Evolutionary conservation across 2,329 filamentous ascomycete genomes (phyloP).

Genomic region (Pseudogymnoascus destructans): DNA sequence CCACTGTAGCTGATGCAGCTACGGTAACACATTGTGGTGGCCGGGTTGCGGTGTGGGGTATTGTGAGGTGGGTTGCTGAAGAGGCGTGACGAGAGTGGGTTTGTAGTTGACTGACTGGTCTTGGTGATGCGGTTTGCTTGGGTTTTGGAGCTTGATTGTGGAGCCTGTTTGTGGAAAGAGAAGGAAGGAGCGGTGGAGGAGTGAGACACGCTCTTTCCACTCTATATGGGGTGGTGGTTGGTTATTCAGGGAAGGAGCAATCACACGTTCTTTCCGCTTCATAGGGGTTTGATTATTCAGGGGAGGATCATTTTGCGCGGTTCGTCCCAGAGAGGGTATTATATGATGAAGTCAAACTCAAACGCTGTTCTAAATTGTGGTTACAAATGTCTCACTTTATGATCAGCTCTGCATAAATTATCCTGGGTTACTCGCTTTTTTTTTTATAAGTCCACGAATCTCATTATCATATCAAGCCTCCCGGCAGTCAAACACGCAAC

Average conservation of each 20-base stretch:
- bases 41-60: background rate
- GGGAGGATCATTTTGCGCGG: background rate
- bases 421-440: background rate
- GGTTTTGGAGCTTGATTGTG: no score
- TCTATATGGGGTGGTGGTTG: background rate
- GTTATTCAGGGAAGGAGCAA: background rate
- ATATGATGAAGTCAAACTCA: background rate
- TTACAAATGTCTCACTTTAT: background rate
- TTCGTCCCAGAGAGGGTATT: background rate
- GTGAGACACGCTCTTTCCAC: background rate
- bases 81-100: background rate
- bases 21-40: background rate
- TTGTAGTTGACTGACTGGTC: background rate
- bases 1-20: conserved; percentile 1
- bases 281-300: background rate
- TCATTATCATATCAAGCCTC: background rate
- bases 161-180: background rate
- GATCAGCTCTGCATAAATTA: background rate
- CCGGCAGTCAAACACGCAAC: background rate
- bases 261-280: background rate
- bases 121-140: background rate
- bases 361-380: background rate
- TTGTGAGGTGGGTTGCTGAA: background rate
- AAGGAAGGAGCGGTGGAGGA: background rate
- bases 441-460: no score